A percentile compares a stretch with the other conserved stretches of the same genome.
Evolutionary conservation across 345 rosid species (phyloP).

Genomic region (Arabidopsis suecica): DNA sequence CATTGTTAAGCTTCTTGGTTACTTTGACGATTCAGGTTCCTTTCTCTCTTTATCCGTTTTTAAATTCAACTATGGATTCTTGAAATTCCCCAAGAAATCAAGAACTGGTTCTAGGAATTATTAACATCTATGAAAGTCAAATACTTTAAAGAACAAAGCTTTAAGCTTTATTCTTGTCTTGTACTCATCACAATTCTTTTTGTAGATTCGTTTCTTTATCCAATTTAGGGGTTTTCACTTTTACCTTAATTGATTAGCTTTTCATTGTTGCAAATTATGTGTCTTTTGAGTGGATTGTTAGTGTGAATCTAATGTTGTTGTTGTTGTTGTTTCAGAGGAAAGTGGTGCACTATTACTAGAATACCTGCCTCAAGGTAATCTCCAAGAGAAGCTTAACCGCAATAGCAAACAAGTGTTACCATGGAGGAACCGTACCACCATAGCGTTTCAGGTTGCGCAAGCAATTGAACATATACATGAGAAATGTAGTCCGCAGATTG

Average conservation of each 20-base stretch:
- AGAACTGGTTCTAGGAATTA: constrained; percentile 18
- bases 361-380: constrained; percentile 68
- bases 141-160: constrained; percentile 14
- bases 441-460: constrained; percentile 71
- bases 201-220: constrained; percentile 4
- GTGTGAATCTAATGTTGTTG: constrained; percentile 14
- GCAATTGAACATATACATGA: constrained; percentile 85
- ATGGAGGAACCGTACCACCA: constrained; percentile 65
- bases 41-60: constrained; percentile 13
- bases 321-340: constrained; percentile 52
- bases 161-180: constrained; percentile 30
- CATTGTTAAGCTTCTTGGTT: constrained; percentile 81
- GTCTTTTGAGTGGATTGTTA: neutral
- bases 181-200: constrained; percentile 22
- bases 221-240: neutral
- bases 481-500: constrained; percentile 69
- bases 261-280: neutral
- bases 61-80: neutral
- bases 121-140: constrained; percentile 30
- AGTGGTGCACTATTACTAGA: constrained; percentile 76
- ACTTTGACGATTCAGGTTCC: constrained; percentile 69
- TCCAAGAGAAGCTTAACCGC: constrained; percentile 71
- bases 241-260: neutral
- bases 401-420: constrained; percentile 49
- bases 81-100: neutral